Percentiles rank a stretch among this genome's conserved stretches.
Evolutionary conservation across 306 rosid species (phyloP).

Genomic region (Prosopis cineraria): DNA sequence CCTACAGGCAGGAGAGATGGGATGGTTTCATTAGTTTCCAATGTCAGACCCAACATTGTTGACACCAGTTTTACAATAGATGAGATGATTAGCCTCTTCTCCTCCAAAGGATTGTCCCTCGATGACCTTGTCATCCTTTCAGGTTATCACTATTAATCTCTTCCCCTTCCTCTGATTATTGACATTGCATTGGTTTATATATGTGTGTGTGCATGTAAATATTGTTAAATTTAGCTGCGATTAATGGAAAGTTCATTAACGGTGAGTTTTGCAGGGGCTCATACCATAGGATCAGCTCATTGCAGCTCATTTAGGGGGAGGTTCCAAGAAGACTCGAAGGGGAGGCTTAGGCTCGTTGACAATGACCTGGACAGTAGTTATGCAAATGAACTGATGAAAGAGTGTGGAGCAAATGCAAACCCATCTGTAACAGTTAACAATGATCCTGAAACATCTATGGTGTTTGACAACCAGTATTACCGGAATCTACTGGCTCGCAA

Average conservation of each 20-base stretch:
- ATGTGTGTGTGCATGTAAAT: background rate
- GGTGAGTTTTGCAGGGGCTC: conserved; percentile 63
- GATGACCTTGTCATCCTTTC: conserved; percentile 84
- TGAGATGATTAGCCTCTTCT: conserved; percentile 70
- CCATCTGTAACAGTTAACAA: conserved; percentile 55
- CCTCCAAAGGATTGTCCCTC: conserved; percentile 74
- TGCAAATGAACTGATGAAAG: conserved; percentile 59
- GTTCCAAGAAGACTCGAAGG: conserved; percentile 57
- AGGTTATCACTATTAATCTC: conserved; percentile 40
- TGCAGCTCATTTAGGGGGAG: conserved; percentile 75
- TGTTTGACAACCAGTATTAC: conserved; percentile 78
- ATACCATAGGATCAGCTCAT: conserved; percentile 80
- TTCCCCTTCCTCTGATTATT: background rate
- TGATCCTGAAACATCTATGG: conserved; percentile 69
- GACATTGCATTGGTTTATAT: background rate
- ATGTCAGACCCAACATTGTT: conserved; percentile 83
- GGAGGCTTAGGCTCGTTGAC: conserved; percentile 57
- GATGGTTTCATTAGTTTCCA: conserved; percentile 68
- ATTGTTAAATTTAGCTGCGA: background rate
- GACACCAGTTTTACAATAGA: conserved; percentile 82
- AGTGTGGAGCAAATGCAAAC: conserved; percentile 51
- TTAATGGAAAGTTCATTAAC: background rate
- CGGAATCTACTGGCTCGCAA: conserved; percentile 56
- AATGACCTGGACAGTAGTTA: conserved; percentile 60
- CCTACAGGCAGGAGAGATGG: conserved; percentile 89